A percentile compares a stretch with the other conserved stretches of the same genome.
These are phyloP conservation scores for Cichorium intybus DNA, from an alignment of 140 eudicot species.

Conservation along the genomic window DNA sequence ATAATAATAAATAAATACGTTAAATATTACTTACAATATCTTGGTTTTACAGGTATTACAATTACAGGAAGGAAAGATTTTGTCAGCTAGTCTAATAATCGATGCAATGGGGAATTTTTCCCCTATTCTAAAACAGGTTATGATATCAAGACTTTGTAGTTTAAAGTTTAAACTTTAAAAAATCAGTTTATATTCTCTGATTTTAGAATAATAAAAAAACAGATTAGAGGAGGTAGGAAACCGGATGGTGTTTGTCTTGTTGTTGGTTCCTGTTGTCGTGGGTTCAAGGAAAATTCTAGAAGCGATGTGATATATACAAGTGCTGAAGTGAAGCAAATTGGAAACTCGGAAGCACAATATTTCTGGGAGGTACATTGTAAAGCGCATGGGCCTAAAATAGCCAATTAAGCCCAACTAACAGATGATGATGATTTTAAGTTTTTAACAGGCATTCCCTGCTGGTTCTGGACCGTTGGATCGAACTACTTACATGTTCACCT, in stretches of 20 bases:
- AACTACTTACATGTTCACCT: conserved; percentile 96
- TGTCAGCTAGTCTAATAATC: conserved; percentile 75
- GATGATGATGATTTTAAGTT: too few species aligned
- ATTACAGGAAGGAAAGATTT: conserved; percentile 56
- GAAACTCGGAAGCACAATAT: conserved; percentile 73
- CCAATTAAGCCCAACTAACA: too few species aligned
- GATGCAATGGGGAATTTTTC: conserved; percentile 99
- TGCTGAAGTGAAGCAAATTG: conserved; percentile 64
- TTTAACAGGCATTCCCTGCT: conserved; percentile 97
- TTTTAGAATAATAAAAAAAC: conserved; percentile 12
- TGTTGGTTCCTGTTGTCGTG: conserved; percentile 94
- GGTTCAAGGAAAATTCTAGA: conserved; percentile 59
- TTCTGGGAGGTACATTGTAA: conserved; percentile 94
- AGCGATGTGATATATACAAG: conserved; percentile 93
- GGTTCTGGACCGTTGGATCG: conserved; percentile 94
- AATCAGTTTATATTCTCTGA: conserved; percentile 11
- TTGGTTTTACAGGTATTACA: conserved; percentile 52
- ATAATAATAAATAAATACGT: neutral
- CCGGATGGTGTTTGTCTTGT: conserved; percentile 98
- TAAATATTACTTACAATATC: neutral
- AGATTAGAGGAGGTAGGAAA: conserved; percentile 86
- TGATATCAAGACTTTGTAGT: conserved; percentile 3
- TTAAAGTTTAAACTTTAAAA: too few species aligned
- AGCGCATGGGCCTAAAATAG: neutral
- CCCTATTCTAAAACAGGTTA: conserved; percentile 85